Conservation (phyloP, 2,329 filamentous ascomycete genomes). For the Aspergillus pseudonomiae region DNA sequence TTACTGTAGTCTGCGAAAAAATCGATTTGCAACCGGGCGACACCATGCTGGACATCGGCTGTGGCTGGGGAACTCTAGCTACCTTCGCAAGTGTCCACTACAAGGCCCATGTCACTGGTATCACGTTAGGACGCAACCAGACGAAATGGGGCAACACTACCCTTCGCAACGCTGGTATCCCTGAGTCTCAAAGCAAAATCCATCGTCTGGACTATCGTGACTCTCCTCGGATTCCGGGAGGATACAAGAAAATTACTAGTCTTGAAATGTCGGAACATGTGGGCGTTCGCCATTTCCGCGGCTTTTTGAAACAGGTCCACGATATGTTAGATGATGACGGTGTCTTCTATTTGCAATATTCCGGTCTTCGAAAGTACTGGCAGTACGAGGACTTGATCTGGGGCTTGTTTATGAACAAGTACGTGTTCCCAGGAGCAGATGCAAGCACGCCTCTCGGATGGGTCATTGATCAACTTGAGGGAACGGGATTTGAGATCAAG, state of each 20-base stretch:
- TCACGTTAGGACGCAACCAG: constrained; percentile 94
- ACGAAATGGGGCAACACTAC: constrained; percentile 95
- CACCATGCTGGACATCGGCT: constrained; percentile 88
- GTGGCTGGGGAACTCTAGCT: constrained; percentile 95
- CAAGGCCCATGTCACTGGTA: constrained; percentile 79
- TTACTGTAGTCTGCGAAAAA: constrained; percentile 94
- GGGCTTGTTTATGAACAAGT: constrained; percentile 99
- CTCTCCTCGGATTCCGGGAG: constrained; percentile 74
- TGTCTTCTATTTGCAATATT: constrained; percentile 92
- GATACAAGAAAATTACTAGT: constrained; percentile 94
- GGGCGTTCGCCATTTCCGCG: constrained; percentile 82
- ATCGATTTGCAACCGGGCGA: constrained; percentile 82
- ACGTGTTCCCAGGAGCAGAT: constrained; percentile 95
- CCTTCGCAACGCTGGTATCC: constrained; percentile 77
- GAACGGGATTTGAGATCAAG: constrained; percentile 89
- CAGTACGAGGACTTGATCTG: constrained; percentile 98
- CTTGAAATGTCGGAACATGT: constrained; percentile 99
- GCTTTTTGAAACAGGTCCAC: constrained; percentile 83
- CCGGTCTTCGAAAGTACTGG: constrained; percentile 91
- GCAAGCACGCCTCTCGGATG: constrained; percentile 90
- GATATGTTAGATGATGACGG: constrained; percentile 97
- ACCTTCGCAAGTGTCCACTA: constrained; percentile 93
- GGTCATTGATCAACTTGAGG: constrained; percentile 82
- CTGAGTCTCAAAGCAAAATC: constrained; percentile 86
- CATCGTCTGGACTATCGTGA: constrained; percentile 98